Conservation (phyloP, 768 basidiomycete genomes). For the Lactarius sp. region DNA sequence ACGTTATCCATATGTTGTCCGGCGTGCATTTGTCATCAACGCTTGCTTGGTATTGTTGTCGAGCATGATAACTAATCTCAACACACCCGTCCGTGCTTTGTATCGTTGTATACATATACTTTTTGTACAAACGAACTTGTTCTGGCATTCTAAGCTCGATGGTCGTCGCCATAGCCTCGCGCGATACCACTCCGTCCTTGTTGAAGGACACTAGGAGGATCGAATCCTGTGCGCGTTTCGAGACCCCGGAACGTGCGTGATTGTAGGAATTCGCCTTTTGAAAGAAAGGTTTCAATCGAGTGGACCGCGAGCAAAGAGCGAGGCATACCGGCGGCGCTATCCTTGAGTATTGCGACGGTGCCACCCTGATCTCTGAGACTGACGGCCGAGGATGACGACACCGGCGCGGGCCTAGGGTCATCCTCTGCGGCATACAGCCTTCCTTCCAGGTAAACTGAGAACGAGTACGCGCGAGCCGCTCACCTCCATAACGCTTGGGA, state of each 20-base stretch:
- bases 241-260: slow-evolving; percentile 75
- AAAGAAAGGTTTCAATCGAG: slow-evolving; percentile 6
- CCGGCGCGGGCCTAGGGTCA: slow-evolving; percentile 17
- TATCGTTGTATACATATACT: too few relatives aligned
- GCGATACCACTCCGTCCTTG: slow-evolving; percentile 90
- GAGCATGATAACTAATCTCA: too few relatives aligned
- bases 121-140: background rate
- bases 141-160: slow-evolving; percentile 1
- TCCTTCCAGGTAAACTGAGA: background rate
- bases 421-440: slow-evolving; percentile 7
- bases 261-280: slow-evolving; percentile 66
- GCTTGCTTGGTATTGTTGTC: too few relatives aligned
- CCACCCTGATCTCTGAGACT: slow-evolving; percentile 61
- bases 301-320: slow-evolving; percentile 2
- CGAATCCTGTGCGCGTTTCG: slow-evolving; percentile 70
- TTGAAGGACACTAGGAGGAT: slow-evolving; percentile 75
- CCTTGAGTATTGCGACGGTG: slow-evolving; percentile 47
- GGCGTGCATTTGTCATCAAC: too few relatives aligned
- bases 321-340: slow-evolving; percentile 67
- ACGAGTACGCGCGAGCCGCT: slow-evolving; percentile 13
- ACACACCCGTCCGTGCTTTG: background rate
- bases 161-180: slow-evolving; percentile 69
- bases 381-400: slow-evolving; percentile 39
- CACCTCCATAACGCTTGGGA: slow-evolving; percentile 58
- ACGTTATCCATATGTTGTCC: too few relatives aligned